phyloP scores from a whole-genome alignment of 1,139 yeast species.

The Petasospora fabianii region DNA sequence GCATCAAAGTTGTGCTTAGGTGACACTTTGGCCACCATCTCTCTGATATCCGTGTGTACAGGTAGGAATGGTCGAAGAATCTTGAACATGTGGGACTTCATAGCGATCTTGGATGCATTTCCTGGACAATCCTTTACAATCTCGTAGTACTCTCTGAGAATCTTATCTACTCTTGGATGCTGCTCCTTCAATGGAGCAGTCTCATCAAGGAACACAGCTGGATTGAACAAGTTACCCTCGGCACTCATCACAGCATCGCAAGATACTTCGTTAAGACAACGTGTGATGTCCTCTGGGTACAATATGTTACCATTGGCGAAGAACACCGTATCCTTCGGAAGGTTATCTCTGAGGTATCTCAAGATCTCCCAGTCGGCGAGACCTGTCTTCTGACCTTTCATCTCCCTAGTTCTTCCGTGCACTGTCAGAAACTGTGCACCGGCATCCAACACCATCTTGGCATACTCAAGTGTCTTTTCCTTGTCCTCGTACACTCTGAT shows the following conservation, averaged over 20 bases:
- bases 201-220: slow-evolving; percentile 65
- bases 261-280: slow-evolving; percentile 58
- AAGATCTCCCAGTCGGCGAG: slow-evolving; percentile 90
- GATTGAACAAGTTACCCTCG: slow-evolving; percentile 90
- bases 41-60: slow-evolving; percentile 71
- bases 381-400: slow-evolving; percentile 96
- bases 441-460: slow-evolving; percentile 84
- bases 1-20: slow-evolving; percentile 44
- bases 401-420: slow-evolving; percentile 94
- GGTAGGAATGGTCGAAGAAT: slow-evolving; percentile 74
- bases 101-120: slow-evolving; percentile 72
- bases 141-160: slow-evolving; percentile 85
- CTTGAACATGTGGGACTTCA: slow-evolving; percentile 93
- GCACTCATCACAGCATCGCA: slow-evolving; percentile 98
- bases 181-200: slow-evolving; percentile 51
- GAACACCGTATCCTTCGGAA: slow-evolving; percentile 81
- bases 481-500: slow-evolving; percentile 85
- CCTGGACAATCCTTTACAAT: slow-evolving; percentile 67
- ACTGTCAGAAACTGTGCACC: slow-evolving; percentile 96
- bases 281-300: slow-evolving; percentile 72
- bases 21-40: slow-evolving; percentile 58
- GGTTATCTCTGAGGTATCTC: slow-evolving; percentile 68
- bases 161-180: slow-evolving; percentile 80
- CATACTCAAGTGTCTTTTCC: slow-evolving; percentile 82
- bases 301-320: slow-evolving; percentile 91